Evolutionary conservation across 371 early-diverging fungal genomes (phyloP).

Genomic region (Mortierella sp.): DNA sequence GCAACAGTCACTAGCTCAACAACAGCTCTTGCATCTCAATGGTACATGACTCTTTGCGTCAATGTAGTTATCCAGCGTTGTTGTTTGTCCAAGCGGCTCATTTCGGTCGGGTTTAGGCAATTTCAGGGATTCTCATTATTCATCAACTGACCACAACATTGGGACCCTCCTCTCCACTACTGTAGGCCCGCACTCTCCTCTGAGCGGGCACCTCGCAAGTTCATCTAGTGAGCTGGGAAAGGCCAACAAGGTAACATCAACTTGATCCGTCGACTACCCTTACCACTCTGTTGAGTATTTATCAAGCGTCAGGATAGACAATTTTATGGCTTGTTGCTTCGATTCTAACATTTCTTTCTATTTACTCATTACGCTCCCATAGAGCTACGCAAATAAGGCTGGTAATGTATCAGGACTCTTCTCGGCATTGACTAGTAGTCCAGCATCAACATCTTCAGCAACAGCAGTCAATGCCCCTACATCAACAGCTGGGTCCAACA

Average conservation of each 20-base stretch:
- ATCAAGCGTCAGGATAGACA: neutral
- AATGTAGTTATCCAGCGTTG: neutral
- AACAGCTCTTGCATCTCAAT: constrained; percentile 50
- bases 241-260: constrained; percentile 31
- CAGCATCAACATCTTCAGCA: constrained; percentile 18
- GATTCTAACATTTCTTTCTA: neutral
- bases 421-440: constrained; percentile 23
- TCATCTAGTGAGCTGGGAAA: constrained; percentile 33
- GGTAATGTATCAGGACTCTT: constrained; percentile 46
- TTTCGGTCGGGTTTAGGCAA: neutral
- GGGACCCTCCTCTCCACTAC: neutral
- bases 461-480: constrained; percentile 11
- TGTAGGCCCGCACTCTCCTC: constrained; percentile 39
- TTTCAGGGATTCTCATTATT: neutral
- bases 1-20: constrained; percentile 47
- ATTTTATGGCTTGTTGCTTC: neutral
- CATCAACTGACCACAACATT: constrained; percentile 3
- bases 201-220: constrained; percentile 25
- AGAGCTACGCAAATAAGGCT: constrained; percentile 56
- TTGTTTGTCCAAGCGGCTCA: neutral
- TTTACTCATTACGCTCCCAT: neutral
- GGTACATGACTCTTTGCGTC: constrained; percentile 21
- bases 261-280: neutral
- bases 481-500: constrained; percentile 6
- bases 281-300: neutral